Base-by-base conservation (phyloP, 2,329 filamentous ascomycete genomes). In the Calonectria leucothoes region DNA sequence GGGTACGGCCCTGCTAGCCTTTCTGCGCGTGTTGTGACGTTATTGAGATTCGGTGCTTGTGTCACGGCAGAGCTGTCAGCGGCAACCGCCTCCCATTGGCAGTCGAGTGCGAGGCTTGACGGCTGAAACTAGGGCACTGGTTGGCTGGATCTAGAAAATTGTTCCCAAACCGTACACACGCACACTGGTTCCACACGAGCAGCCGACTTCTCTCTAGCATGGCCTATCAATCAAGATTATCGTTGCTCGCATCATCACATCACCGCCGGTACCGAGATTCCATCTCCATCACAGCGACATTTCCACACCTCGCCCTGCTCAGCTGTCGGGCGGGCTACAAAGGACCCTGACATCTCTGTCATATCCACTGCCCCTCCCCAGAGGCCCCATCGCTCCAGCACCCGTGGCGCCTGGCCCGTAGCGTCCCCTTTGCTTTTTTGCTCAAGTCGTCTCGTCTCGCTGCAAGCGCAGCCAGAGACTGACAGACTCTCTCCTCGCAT, bases 391-490 rank as follows among this genome's bases (percentile, higher is more conserved):
- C 35, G 27, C 49, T 39, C 25, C 57, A 39, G 61, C 49, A 14
- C 52, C 64, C 49, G 29, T 49, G 65, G 48, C 51, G 23, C 37
- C 25, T 71, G 52, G 63, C 66, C 48, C 37, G 49, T 69, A 45
- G 57, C 31, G 31, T 57, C 27, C 66, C 65, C 70, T 70, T 70
- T 74, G 65, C 68, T 75, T 74, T 74, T 74, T 72, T 72, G 51
- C 17, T 68, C 49, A 23, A 27, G n/a, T n/a, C n/a, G n/a, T n/a
- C n/a, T 66, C 64, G 35, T 67, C 35, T 37, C 67, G 51, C 49
- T 52, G 49, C 27, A 52, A 31, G 14, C 25, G 25, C 52, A 57
- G 17, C 52, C 17, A 35, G 20, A 31, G 33, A 57, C 48, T 51
- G 48, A 29, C 52, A 35, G 52, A 37, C 55, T 59, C 55, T 33